A percentile compares a stretch with the other conserved stretches of the same genome.
Evolutionary conservation across 768 basidiomycete species (phyloP).

Genomic region (Pleurotus tuber-regium): DNA sequence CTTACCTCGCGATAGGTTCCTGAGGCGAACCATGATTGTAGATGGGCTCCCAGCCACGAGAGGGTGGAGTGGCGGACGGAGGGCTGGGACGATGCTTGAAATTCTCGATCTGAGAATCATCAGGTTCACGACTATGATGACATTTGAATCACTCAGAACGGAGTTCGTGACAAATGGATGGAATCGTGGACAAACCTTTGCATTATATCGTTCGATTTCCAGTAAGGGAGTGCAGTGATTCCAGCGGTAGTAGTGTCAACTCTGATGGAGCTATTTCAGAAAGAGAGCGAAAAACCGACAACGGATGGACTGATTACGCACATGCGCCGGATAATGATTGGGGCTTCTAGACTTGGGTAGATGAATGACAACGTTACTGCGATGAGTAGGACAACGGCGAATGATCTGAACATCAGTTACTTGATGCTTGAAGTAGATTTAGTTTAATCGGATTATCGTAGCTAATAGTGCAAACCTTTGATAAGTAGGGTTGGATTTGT

Average conservation of each 20-base stretch:
- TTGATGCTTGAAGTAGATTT: neutral
- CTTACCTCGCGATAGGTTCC: neutral
- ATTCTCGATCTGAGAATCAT: neutral
- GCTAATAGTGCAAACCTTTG: too few species aligned
- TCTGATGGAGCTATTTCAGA: neutral
- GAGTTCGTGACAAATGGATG: neutral
- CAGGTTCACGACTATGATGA: neutral
- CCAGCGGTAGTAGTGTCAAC: neutral
- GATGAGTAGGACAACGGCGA: neutral
- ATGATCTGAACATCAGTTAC: constrained; percentile 1
- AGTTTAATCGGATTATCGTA: too few species aligned
- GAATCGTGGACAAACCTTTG: neutral
- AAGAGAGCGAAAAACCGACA: neutral
- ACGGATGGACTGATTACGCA: neutral
- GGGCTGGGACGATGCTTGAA: constrained; percentile 3
- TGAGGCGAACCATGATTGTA: neutral
- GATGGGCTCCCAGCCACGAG: constrained; percentile 4
- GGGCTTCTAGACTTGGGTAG: constrained; percentile 1
- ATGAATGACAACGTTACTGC: constrained; percentile 1
- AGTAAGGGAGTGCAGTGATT: neutral
- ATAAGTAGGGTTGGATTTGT: too few species aligned
- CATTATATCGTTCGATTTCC: neutral
- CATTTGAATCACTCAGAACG: neutral
- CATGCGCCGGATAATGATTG: neutral
- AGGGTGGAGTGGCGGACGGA: neutral